Base-by-base conservation (phyloP, 345 rosid species). In the Hypericum androsaemum region DNA sequence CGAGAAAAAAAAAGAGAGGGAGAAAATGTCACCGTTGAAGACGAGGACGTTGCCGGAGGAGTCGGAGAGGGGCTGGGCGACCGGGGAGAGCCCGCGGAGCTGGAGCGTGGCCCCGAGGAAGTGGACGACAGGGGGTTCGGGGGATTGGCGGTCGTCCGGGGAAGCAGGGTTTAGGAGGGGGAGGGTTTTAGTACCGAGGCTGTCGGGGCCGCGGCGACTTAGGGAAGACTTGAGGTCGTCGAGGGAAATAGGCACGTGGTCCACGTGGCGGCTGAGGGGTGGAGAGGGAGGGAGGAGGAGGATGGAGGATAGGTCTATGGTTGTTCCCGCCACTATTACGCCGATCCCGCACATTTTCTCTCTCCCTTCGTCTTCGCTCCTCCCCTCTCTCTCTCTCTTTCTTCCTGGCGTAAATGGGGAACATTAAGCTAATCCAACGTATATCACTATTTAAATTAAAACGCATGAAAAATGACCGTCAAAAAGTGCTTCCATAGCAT, bases 281-380 rank as follows among this genome's bases (percentile, higher is more conserved):
- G 41, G 63, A 28, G 56, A 55, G 35, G 40, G 3, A 12, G 69
- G 59, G 15, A 55, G 73, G 16, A 48, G 44, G 11, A 37, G 49
- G 9, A 67, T 49, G 2, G 78, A 44, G 8, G 84, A 60, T 10
- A 66, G 54, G 61, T 61, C 75, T 64, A 90, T 56, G 43, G 66
- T 71, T 32, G 81, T 50, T 46, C 89, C 98, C 22, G 76, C 62
- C 47, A 78, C 73, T 8, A 75, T 39, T 58, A 87, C 41, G 5
- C 88, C 95, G 52, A 88, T 85, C 37, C 96, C 98, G 12, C 96
- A 88, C 96, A 92, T 83, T 57, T 58, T 49, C 45, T 52, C 36
- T 0, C 41, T 44, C 50, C 22, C 22, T 44, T 22, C 32, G 32
- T 4, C 32, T 22, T 22, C 32, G 32, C 4, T 22, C 32, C 32